These are phyloP conservation scores for Pulveroboletus sp. DNA, from an alignment of 768 basidiomycete species.

Conservation along the genomic window DNA sequence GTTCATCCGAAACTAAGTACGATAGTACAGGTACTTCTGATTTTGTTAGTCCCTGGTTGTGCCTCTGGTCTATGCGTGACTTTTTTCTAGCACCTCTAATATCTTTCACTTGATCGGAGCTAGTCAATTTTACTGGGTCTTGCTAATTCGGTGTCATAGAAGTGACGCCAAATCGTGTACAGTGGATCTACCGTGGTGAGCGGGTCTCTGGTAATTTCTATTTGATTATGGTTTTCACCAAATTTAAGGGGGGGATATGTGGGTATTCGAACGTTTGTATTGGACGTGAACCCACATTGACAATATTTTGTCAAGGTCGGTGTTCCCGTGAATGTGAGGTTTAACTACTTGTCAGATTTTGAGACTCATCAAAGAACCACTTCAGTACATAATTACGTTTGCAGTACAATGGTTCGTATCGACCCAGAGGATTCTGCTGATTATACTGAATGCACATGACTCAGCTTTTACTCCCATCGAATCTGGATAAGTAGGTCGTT, in stretches of 20 bases:
- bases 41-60: conserved; percentile 6
- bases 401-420: conserved; percentile 13
- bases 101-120: conserved; percentile 1
- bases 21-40: conserved; percentile 7
- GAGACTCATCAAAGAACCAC: not conserved
- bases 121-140: conserved; percentile 2
- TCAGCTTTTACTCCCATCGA: conserved; percentile 16
- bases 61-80: not conserved
- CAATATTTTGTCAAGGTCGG: not conserved
- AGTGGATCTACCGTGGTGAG: conserved; percentile 10
- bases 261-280: not conserved
- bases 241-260: conserved; percentile 10
- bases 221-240: not conserved
- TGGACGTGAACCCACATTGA: not conserved
- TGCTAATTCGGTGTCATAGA: conserved; percentile 7
- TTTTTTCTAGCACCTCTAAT: conserved; percentile 7
- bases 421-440: not conserved
- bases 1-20: not conserved
- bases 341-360: not conserved
- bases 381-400: conserved; percentile 6
- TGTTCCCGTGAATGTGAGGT: conserved; percentile 8
- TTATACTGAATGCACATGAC: not conserved
- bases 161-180: not conserved
- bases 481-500: conserved; percentile 17
- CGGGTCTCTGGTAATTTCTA: not conserved